Conservation (phyloP, 768 basidiomycete species). For the Pseudohyphozyma bogoriensis region DNA sequence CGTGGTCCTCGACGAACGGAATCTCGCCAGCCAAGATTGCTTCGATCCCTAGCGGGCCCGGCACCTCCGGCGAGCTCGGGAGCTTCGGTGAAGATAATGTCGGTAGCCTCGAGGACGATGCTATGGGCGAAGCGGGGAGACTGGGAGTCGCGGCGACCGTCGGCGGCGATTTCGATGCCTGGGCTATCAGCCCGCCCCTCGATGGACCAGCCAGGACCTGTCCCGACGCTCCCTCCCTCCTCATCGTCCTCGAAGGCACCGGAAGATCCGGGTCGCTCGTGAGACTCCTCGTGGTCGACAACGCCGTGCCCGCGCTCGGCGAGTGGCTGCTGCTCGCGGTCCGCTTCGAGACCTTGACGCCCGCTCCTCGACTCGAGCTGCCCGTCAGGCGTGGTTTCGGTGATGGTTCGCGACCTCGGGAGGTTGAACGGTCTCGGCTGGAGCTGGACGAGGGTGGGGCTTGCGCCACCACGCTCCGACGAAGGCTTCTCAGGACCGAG, state of each 20-base stretch:
- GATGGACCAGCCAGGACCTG: constrained; percentile 13
- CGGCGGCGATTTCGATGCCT: constrained; percentile 15
- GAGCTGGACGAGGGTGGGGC: neutral
- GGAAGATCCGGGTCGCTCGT: no score
- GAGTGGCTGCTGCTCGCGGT: neutral
- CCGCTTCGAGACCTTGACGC: neutral
- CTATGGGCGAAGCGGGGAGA: neutral
- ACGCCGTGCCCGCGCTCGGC: neutral
- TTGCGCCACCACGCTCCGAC: neutral
- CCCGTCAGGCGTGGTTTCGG: neutral
- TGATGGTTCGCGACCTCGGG: neutral
- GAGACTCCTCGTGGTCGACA: no score
- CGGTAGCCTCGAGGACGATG: neutral
- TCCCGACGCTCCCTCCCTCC: neutral
- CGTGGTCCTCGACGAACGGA: no score
- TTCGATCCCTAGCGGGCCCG: no score
- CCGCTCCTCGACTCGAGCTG: neutral
- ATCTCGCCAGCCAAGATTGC: no score
- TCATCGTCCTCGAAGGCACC: no score
- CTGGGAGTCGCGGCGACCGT: constrained; percentile 21
- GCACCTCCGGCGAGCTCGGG: no score
- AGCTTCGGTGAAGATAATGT: no score
- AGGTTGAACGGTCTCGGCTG: neutral
- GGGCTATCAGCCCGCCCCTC: constrained; percentile 25
- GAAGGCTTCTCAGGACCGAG: neutral